Percentiles rank a stretch among this genome's conserved stretches.
Conservation (phyloP, 2,329 filamentous ascomycete species). For the Keithomyces neogunnii region DNA sequence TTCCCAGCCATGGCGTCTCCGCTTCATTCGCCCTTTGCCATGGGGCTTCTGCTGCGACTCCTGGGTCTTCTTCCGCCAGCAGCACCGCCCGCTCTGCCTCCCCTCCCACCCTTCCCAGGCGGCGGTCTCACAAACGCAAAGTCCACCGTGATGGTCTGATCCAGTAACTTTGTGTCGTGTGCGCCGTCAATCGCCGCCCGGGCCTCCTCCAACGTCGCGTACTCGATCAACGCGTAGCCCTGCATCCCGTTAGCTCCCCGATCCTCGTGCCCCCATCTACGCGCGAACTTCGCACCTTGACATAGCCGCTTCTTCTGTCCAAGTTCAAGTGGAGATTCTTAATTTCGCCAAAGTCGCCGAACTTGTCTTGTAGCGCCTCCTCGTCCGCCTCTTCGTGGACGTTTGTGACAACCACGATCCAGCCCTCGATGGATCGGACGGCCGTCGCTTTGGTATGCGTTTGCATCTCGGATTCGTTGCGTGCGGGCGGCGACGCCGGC, state of each 20-base stretch:
- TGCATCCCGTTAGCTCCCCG: conserved; percentile 22
- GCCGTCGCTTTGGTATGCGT: conserved; percentile 68
- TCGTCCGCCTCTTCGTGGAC: conserved; percentile 83
- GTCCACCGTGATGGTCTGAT: conserved; percentile 74
- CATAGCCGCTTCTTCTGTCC: conserved; percentile 74
- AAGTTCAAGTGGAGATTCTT: conserved; percentile 81
- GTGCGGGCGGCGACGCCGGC: conserved; percentile 29
- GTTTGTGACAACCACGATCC: conserved; percentile 82
- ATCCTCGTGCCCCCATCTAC: neutral
- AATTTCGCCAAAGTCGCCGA: conserved; percentile 78
- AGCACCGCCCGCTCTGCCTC: conserved; percentile 28
- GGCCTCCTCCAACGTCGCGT: conserved; percentile 69
- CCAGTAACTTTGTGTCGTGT: conserved; percentile 68
- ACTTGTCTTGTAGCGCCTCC: conserved; percentile 72
- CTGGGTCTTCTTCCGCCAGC: conserved; percentile 27
- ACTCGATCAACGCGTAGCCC: conserved; percentile 83
- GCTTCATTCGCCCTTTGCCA: conserved; percentile 24
- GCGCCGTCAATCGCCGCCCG: conserved; percentile 74
- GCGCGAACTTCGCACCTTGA: conserved; percentile 52
- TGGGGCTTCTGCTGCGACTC: conserved; percentile 42
- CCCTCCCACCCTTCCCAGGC: conserved; percentile 38
- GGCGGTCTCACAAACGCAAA: conserved; percentile 80
- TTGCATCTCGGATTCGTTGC: conserved; percentile 56
- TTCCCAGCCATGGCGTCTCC: conserved; percentile 10
- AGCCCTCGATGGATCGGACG: conserved; percentile 80